Evolutionary conservation across 768 basidiomycete genomes (phyloP), one percentile per base, ranked within the genome.

Genomic region (Tephrocybe sp.): DNA sequence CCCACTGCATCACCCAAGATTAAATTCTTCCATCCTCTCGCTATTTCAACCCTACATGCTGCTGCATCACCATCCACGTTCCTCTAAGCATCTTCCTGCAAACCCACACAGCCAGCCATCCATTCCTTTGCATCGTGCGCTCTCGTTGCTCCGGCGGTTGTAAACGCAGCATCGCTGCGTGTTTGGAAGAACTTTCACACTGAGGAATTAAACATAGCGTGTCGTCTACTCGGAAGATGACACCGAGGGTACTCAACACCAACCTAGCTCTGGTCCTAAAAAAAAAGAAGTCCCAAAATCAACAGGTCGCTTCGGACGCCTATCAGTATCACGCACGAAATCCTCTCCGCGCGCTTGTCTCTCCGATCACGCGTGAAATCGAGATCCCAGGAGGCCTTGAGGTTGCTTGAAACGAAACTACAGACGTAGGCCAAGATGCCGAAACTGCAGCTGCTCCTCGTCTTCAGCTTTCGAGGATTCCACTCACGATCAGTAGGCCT

Each of bases 111-210:
- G 52, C n/a, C n/a, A n/a, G n/a, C 54, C 5, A 60, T 83, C 50
- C 73, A 73, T 50, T 71, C 68, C 49, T 52, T 73, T 13, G 71
- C 80, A 28, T 69, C 79, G 18, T 47, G 78, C 27, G 63, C 78
- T 47, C 61, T 89, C 5, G 59, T 85, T 37, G 70, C 64, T 3
- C 79, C 82, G 13, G 73, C 87, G 25, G 57, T 77, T 37, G 68
- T 73, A 55, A 89, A 86, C 58, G 52, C 87, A 32, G 74, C 68
- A 8, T 63, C 89, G 18, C 69, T 83, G 32, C 71, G 75, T 34
- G 43, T 75, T 8, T 86, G 84, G 85, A 74, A 71, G 55, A 63
- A 70, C 18, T 61, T 71, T 9, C 42, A 69, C 1, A 63, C 71
- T 45, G 30, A 62, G 24, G 70, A 70, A 45, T 52, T 78, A 35